Conservation (phyloP, 2,329 filamentous ascomycete genomes). For the Epichloe glyceriae region DNA sequence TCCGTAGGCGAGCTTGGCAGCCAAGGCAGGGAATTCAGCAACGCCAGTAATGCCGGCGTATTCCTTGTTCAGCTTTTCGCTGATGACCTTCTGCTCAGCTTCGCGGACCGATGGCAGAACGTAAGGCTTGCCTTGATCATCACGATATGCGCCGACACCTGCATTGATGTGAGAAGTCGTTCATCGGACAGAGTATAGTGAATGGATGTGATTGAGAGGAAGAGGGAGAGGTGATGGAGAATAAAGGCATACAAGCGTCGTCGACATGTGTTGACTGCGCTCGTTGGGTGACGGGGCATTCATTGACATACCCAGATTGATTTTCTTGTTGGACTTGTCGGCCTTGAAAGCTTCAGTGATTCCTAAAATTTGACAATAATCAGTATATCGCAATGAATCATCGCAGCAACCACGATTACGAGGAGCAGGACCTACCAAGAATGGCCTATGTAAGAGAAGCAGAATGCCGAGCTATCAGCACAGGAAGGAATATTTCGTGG, state of each 20-base stretch:
- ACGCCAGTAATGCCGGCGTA: conserved; percentile 97
- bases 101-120: conserved; percentile 86
- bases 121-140: conserved; percentile 95
- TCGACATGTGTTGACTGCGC: neutral
- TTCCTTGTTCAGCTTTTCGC: conserved; percentile 79
- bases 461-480: neutral
- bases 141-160: conserved; percentile 96
- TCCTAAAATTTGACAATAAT: conserved; percentile 30
- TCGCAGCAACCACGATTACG: neutral
- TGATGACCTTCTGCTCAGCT: conserved; percentile 78
- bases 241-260: neutral
- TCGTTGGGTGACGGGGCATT: neutral
- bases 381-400: conserved; percentile 12
- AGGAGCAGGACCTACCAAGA: conserved; percentile 43
- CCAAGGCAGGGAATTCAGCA: conserved; percentile 84
- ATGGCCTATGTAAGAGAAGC: conserved; percentile 44
- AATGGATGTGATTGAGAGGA: neutral
- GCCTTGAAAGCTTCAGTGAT: conserved; percentile 99
- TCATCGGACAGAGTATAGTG: conserved; percentile 6
- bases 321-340: conserved; percentile 86
- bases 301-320: conserved; percentile 67
- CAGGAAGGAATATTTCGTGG: neutral
- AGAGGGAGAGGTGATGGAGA: neutral
- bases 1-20: conserved; percentile 84
- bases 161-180: conserved; percentile 8